Conservation (phyloP, 805 yeast species). For the Monosporozyma servazzii region DNA sequence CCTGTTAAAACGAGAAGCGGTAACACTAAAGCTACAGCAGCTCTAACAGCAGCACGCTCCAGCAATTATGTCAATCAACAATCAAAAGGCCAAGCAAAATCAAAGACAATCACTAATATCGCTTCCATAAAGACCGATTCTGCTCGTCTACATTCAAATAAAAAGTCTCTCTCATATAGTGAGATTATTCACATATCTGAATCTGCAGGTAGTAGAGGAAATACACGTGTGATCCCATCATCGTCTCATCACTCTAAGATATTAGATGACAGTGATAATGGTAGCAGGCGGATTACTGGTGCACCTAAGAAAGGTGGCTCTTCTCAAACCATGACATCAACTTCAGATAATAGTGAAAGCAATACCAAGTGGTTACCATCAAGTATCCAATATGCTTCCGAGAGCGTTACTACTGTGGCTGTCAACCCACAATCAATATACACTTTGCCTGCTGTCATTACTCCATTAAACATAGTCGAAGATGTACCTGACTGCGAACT, state of each 20-base stretch:
- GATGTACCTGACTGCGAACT: slow-evolving; percentile 18
- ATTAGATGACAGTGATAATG: not conserved
- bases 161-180: not conserved
- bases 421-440: slow-evolving; percentile 23
- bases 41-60: not conserved
- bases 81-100: not conserved
- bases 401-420: slow-evolving; percentile 7
- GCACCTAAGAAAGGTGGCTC: not conserved
- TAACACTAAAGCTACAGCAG: not conserved
- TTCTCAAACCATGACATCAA: not conserved
- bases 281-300: not conserved
- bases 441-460: slow-evolving; percentile 34
- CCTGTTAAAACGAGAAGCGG: not conserved
- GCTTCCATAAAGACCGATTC: not conserved
- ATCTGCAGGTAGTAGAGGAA: not conserved
- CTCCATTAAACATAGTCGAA: slow-evolving; percentile 33
- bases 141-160: not conserved
- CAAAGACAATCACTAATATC: not conserved
- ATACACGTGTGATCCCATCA: not conserved
- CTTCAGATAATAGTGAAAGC: not conserved
- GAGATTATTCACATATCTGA: not conserved
- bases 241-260: not conserved
- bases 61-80: not conserved
- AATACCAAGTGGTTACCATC: slow-evolving; percentile 30
- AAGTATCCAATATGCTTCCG: not conserved